Conservation (phyloP, 495 filamentous ascomycete genomes). For the Aspergillus baeticus region DNA sequence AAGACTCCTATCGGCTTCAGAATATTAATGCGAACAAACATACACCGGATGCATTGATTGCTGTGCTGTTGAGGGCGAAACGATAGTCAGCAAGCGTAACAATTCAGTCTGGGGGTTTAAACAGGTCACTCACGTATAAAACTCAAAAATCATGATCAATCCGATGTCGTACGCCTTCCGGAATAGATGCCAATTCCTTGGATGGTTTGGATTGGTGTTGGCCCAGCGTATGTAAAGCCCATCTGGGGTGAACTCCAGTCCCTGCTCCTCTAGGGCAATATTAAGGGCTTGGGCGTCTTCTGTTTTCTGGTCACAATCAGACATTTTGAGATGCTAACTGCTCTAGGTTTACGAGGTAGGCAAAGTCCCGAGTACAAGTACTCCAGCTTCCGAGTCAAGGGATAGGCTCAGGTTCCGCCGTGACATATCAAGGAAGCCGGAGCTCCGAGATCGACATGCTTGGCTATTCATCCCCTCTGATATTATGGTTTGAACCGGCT, state of each 20-base stretch:
- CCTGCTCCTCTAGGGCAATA: conserved; percentile 8
- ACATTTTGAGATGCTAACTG: conserved; percentile 4
- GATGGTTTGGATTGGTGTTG: conserved; percentile 19
- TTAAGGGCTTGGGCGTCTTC: conserved; percentile 5
- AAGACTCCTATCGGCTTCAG: not conserved
- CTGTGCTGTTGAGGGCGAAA: conserved; percentile 19
- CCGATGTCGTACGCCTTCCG: conserved; percentile 23
- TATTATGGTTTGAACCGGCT: not conserved
- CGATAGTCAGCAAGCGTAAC: not conserved
- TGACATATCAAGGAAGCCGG: conserved; percentile 8
- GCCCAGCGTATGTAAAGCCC: conserved; percentile 19
- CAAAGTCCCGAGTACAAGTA: conserved; percentile 8
- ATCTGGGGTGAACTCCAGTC: conserved; percentile 19
- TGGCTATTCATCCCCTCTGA: conserved; percentile 4
- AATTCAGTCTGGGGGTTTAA: not conserved
- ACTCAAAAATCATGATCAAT: conserved; percentile 26
- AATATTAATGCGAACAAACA: not conserved
- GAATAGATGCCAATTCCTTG: conserved; percentile 22
- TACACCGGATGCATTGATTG: conserved; percentile 30
- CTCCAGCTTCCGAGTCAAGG: conserved; percentile 7
- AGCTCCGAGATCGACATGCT: conserved; percentile 8
- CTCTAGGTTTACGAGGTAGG: not conserved
- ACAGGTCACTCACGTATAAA: conserved; percentile 19
- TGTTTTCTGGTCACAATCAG: conserved; percentile 11
- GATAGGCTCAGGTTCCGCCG: conserved; percentile 7